Evolutionary conservation across 768 basidiomycete species (phyloP).

Genomic region (Leccinum variicolor): DNA sequence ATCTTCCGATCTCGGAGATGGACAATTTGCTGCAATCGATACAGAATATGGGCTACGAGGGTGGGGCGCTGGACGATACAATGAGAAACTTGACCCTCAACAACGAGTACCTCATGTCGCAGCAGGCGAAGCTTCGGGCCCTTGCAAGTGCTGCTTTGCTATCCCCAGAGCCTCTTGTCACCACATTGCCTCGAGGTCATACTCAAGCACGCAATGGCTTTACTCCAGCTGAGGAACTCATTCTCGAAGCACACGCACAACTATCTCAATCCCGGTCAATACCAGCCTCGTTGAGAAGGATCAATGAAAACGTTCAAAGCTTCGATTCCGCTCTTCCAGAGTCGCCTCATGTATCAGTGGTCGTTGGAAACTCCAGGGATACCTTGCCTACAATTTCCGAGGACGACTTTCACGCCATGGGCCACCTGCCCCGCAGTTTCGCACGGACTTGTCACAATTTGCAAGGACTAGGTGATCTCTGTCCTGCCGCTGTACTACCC

Average conservation of each 20-base stretch:
- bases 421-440: constrained; percentile 7
- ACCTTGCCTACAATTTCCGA: constrained; percentile 31
- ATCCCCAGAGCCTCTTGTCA: constrained; percentile 8
- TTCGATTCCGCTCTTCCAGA: constrained; percentile 6
- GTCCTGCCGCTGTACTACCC: background rate
- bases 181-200: constrained; percentile 21
- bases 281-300: constrained; percentile 4
- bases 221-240: constrained; percentile 65
- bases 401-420: constrained; percentile 34
- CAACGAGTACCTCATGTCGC: constrained; percentile 15
- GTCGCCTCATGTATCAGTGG: background rate
- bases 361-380: constrained; percentile 17
- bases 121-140: constrained; percentile 21
- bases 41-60: constrained; percentile 20
- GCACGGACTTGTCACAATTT: background rate
- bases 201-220: constrained; percentile 51
- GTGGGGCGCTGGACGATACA: constrained; percentile 11
- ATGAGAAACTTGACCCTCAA: constrained; percentile 14
- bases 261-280: constrained; percentile 6
- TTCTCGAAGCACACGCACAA: constrained; percentile 50
- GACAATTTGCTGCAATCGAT: constrained; percentile 37
- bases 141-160: constrained; percentile 18
- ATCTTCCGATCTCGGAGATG: constrained; percentile 35
- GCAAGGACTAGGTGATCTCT: background rate
- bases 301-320: constrained; percentile 4